Conservation (phyloP, 1,139 yeast species). For the Hansenula anomala region DNA sequence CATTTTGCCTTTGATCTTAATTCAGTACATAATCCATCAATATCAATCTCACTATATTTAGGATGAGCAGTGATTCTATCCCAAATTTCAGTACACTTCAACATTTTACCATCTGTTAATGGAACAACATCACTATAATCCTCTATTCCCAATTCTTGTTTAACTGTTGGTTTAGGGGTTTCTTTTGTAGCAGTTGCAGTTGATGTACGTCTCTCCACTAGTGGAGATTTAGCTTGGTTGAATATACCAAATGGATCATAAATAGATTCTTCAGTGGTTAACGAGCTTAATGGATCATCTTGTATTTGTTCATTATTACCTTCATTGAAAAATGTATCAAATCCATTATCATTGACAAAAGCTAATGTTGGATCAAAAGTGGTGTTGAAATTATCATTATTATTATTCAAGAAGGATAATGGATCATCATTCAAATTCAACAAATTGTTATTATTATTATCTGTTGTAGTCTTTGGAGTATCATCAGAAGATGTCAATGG, state of each 20-base stretch:
- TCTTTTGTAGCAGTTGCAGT: background rate
- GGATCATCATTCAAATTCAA: conserved; percentile 27
- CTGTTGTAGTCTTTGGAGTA: conserved; percentile 4
- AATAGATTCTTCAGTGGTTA: conserved; percentile 56
- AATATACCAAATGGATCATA: conserved; percentile 52
- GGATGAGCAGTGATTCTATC: conserved; percentile 94
- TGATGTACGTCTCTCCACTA: conserved; percentile 5
- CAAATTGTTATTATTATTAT: too few relatives aligned
- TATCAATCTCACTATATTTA: conserved; percentile 85
- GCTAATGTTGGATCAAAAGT: conserved; percentile 49
- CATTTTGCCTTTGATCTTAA: conserved; percentile 93
- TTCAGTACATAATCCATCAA: conserved; percentile 87
- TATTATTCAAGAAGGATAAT: conserved; percentile 36
- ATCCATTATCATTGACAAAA: conserved; percentile 23
- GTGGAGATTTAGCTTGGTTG: conserved; percentile 12
- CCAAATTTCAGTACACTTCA: conserved; percentile 92
- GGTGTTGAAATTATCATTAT: conserved; percentile 35
- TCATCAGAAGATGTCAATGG: too few relatives aligned
- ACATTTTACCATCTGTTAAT: conserved; percentile 40
- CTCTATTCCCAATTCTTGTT: conserved; percentile 3
- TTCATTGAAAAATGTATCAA: background rate
- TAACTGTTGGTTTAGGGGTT: background rate
- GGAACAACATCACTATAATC: conserved; percentile 42
- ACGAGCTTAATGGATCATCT: conserved; percentile 10
- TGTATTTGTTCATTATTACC: background rate